phyloP scores from a whole-genome alignment of 306 rosid genomes.

The Cucumis sativus region DNA sequence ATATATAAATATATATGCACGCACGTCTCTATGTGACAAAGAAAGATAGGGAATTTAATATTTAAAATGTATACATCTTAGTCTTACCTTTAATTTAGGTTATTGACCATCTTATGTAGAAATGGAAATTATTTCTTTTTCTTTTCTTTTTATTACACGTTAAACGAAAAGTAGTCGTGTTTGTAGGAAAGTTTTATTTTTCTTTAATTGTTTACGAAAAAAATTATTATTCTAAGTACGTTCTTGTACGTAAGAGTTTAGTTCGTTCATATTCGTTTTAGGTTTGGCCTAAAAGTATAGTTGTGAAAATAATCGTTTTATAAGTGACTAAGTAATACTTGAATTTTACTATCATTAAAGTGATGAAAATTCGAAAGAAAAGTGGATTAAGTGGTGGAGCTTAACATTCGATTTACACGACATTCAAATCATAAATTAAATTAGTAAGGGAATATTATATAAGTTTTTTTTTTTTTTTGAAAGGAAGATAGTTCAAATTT shows the following conservation, averaged over 20 bases:
- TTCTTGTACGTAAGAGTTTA: no score
- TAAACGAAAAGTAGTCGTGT: background rate
- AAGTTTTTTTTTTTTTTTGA: no score
- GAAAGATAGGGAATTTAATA: background rate
- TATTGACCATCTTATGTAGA: background rate
- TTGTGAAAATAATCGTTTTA: no score
- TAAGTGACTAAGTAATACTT: no score
- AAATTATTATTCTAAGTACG: no score
- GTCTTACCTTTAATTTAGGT: background rate
- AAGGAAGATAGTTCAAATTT: no score
- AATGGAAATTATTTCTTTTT: background rate
- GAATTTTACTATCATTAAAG: no score
- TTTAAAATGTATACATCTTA: background rate
- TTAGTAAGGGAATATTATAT: background rate
- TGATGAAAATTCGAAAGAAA: no score
- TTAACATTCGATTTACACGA: background rate
- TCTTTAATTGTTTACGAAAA: background rate
- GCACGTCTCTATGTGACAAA: background rate
- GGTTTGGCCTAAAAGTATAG: no score
- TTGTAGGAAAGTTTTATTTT: background rate
- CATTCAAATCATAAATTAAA: background rate
- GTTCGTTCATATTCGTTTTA: no score
- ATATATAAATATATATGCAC: background rate
- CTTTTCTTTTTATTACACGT: background rate
- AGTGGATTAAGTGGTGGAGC: no score